Percentiles rank a stretch among this genome's conserved stretches.
Evolutionary conservation across 495 filamentous ascomycete species (phyloP).

Genomic region (Trichoderma gamsii): DNA sequence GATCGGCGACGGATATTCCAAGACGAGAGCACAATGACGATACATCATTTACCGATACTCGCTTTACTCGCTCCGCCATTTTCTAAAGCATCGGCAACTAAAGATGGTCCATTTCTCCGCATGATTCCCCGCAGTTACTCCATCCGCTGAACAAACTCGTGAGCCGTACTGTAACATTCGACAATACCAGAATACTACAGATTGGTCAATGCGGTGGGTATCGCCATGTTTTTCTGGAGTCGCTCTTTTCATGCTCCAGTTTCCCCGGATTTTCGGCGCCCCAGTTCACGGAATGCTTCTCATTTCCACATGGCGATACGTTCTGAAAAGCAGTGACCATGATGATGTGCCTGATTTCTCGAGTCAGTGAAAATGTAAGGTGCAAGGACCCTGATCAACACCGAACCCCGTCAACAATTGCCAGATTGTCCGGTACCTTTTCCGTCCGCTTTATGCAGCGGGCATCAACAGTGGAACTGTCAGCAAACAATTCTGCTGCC

Average conservation of each 20-base stretch:
- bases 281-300: background rate
- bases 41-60: background rate
- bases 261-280: background rate
- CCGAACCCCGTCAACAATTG: too few relatives aligned
- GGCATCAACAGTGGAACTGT: too few relatives aligned
- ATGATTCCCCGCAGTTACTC: background rate
- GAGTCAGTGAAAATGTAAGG: background rate
- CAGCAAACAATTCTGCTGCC: too few relatives aligned
- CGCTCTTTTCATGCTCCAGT: slow-evolving; percentile 5
- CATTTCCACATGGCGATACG: background rate
- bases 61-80: background rate
- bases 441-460: too few relatives aligned
- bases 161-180: background rate
- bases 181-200: background rate
- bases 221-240: background rate
- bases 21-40: background rate
- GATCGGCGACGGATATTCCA: background rate
- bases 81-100: background rate
- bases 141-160: background rate
- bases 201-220: background rate
- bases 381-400: too few relatives aligned
- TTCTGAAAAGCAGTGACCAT: background rate
- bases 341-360: background rate
- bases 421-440: too few relatives aligned
- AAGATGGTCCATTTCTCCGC: background rate